Conservation (phyloP, 768 basidiomycete species). For the Suillus discolor region DNA sequence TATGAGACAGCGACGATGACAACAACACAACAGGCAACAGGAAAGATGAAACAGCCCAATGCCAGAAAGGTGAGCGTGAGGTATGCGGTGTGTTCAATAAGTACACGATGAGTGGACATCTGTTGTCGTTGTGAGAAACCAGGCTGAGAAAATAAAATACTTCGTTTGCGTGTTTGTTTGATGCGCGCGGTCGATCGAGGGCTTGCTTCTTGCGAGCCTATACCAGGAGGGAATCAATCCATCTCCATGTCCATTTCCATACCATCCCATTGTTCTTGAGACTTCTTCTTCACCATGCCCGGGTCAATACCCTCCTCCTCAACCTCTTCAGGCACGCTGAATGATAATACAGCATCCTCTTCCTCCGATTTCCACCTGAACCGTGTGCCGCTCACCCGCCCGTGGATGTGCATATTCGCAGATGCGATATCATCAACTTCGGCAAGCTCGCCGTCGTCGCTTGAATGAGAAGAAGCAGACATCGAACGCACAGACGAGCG, state of each 20-base stretch:
- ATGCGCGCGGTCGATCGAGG: neutral
- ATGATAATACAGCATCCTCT: slow-evolving; percentile 42
- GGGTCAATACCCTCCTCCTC: slow-evolving; percentile 40
- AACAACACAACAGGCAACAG: slow-evolving; percentile 3
- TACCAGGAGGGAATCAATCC: slow-evolving; percentile 18
- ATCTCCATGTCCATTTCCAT: slow-evolving; percentile 57
- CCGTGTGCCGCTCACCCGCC: slow-evolving; percentile 28
- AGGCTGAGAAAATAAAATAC: neutral
- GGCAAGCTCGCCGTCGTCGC: slow-evolving; percentile 37
- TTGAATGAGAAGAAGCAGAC: slow-evolving; percentile 41
- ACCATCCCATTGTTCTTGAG: slow-evolving; percentile 40
- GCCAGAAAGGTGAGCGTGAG: slow-evolving; percentile 5
- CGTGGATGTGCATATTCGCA: slow-evolving; percentile 14
- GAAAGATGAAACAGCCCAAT: neutral
- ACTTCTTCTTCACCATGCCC: slow-evolving; percentile 15
- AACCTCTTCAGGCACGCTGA: slow-evolving; percentile 48
- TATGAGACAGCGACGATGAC: slow-evolving; percentile 2
- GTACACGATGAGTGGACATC: neutral
- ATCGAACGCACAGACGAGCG: slow-evolving; percentile 50
- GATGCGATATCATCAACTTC: slow-evolving; percentile 21
- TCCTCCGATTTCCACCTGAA: slow-evolving; percentile 44
- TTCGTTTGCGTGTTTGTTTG: neutral
- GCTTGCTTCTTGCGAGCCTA: neutral
- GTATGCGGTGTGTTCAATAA: slow-evolving; percentile 1
- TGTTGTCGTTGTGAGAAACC: neutral